These are phyloP conservation scores for Simplicillium sp. DNA, from an alignment of 2,329 filamentous ascomycete genomes.

Conservation along the genomic window DNA sequence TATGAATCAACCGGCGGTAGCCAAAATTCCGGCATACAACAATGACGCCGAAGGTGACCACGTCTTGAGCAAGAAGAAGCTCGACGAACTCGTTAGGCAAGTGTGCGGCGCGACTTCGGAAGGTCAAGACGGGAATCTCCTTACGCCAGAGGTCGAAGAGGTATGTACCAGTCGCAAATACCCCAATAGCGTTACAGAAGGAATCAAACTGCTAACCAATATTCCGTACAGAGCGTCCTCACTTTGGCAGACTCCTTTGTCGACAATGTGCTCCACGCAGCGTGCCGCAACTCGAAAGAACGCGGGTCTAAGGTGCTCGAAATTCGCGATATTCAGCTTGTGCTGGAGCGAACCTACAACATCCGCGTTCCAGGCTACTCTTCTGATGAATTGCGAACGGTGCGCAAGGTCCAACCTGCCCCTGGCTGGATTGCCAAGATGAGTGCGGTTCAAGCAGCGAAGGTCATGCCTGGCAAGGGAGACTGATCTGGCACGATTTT, in stretches of 20 bases:
- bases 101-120: slow-evolving; percentile 75
- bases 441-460: slow-evolving; percentile 90
- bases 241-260: slow-evolving; percentile 90
- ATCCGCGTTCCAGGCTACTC: slow-evolving; percentile 91
- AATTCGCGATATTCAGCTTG: slow-evolving; percentile 74
- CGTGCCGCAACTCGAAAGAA: slow-evolving; percentile 87
- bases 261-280: slow-evolving; percentile 77
- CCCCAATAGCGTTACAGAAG: not conserved
- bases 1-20: slow-evolving; percentile 77
- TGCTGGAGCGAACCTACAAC: slow-evolving; percentile 78
- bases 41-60: slow-evolving; percentile 88
- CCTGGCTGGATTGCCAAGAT: slow-evolving; percentile 92
- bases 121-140: slow-evolving; percentile 61
- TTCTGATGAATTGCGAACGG: slow-evolving; percentile 86
- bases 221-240: slow-evolving; percentile 61
- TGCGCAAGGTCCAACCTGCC: slow-evolving; percentile 85
- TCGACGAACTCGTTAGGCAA: slow-evolving; percentile 90
- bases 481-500: slow-evolving; percentile 26
- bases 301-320: slow-evolving; percentile 85
- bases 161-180: slow-evolving; percentile 36
- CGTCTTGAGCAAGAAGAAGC: slow-evolving; percentile 93
- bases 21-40: slow-evolving; percentile 72
- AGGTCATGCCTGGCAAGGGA: slow-evolving; percentile 59
- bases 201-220: slow-evolving; percentile 10
- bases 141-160: slow-evolving; percentile 93